Base-by-base conservation (phyloP, 805 yeast species). In the Schizosaccharomyces japonicus region DNA sequence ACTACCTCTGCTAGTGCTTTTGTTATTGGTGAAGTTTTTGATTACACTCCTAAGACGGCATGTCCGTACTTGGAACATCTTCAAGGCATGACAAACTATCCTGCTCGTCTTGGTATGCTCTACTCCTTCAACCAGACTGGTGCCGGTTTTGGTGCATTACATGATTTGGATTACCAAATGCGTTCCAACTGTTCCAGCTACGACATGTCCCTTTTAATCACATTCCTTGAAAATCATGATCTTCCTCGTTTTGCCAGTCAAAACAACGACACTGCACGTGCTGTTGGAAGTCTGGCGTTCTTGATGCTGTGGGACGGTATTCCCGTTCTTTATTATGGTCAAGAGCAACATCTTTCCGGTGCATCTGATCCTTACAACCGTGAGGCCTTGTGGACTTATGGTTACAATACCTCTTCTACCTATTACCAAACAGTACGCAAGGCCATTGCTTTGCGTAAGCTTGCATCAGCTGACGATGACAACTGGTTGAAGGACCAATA, bases 261-360 rank as follows among this genome's bases (percentile, higher is more conserved):
- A 13, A 44, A 28, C 11, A 30, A 34, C 19, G 50, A 45, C 28
- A 23, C 25, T 15, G 7, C 31, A 13, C 48, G 40, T 10, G 32
- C 26, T 13, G 30, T 28, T 25, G 47, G 39, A 11, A 45, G 39
- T 15, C 25, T 44, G 4, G 44, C 49, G 6, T 45, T 29, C n/a
- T 21, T 23, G 19, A 15, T 48, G 11, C 45, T 48, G 15, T 47
- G 25, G 25, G 21, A 31, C 28, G 50, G 50, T 10, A 48, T 48
- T 30, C 50, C 50, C 3, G 33, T 48, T 19, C 25, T 48, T 30
- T 48, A 48, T 39, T 48, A 48, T 31, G 50, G 50, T 6, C 31
- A 30, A 10, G 50, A 48, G 25, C 50, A 48, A 21, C 45, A 36
- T 13, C 26, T 48, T 21, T 11, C 39, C 27, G 50, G 50, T 30